Base-by-base conservation (phyloP, 768 basidiomycete genomes). In the Lactarius evosmus region DNA sequence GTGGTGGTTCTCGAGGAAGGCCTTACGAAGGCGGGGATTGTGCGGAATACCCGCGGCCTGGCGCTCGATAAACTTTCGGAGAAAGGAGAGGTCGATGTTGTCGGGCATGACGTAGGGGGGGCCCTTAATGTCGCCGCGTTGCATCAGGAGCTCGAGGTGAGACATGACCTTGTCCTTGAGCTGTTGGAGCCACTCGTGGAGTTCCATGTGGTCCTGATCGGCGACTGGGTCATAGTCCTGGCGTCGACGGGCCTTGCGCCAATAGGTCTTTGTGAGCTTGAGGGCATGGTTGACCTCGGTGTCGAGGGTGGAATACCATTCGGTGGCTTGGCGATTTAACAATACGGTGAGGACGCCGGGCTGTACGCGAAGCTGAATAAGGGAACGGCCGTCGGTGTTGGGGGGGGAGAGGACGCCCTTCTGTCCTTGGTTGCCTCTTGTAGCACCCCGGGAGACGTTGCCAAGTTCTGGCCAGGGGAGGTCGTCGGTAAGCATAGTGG, bases 81-180 rank as follows among this genome's bases (percentile, higher is more conserved):
- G 82, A 76, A 91, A 92, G 0, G 85, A 74, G 64, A 92, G 80
- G 70, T 92, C 89, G 71, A 89, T 74, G 68, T 89, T 84, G 70
- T 91, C 90, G 11, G 88, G 81, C 90, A 92, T 92, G 63, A 81
- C 70, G 73, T 91, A 91, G 27, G 90, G 89, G 3, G 90, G 90
- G 19, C 90, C 89, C 71, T 86, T 88, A 33, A 92, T 92, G 67
- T 92, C 90, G 71, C 89, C 88, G 71, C 91, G 91, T 72, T 91
- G 90, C 87, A 92, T 91, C 69, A 91, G 84, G 2, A 91, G 80
- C 73, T 92, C 90, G 51, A 92, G 80, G 75, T 92, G 89, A 53
- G 89, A 88, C 90, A 92, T 92, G 57, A 88, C 90, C 74, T 91
- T 92, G 75, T 92, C 90, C 74, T 92, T 92, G 69, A 92, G 79